Evolutionary conservation across 176 grass and related monocot genomes (phyloP), one percentile per base, ranked within the genome.

Genomic region (Rhynchospora breviuscula): DNA sequence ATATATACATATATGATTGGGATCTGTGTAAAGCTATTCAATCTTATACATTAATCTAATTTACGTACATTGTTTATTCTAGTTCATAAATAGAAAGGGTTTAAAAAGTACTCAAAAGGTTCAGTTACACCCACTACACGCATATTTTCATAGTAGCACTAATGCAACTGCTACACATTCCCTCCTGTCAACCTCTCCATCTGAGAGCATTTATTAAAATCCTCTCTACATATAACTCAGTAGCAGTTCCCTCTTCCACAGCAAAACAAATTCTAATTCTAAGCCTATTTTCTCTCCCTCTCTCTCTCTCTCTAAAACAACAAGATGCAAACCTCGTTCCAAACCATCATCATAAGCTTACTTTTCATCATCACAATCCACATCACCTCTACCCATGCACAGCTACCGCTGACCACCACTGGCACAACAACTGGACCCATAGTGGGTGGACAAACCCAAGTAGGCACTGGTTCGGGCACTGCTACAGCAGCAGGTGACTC

Each of bases 81-180:
- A 44, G 18, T 52, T 52, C 22, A 54, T 76, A 14, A 76, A 76
- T 76, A 76, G 43, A 79, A 78, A 62, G 3, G 43, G 17, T 8
- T 10, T 17, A 53, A 66, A 43, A 25, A 5, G 13, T 21, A 25
- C 69, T 51, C 18, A 49, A 81, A 79, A 81, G 91, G 84, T 89
- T 90, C 56, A 76, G 91, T 48, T 89, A 57, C 81, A 90, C 69
- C 86, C 68, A 85, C 85, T 86, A 84, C 82, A 75, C 17, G 53
- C 76, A 87, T 25, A 21, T n/a, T 43, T 10, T 66, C 40, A 64
- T 89, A 82, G 73, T 68, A 67, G 66, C 67, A 58, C 78, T 67
- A 47, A 53, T 85, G 31, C 87, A 89, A 70, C 87, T 87, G 63
- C 86, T 90, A 17, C 88, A 90, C 91, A 77, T 82, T 67, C 81